Evolutionary conservation across 345 rosid species (phyloP), one percentile per base, ranked within the genome.

Genomic region (Pelargonium nanum): DNA sequence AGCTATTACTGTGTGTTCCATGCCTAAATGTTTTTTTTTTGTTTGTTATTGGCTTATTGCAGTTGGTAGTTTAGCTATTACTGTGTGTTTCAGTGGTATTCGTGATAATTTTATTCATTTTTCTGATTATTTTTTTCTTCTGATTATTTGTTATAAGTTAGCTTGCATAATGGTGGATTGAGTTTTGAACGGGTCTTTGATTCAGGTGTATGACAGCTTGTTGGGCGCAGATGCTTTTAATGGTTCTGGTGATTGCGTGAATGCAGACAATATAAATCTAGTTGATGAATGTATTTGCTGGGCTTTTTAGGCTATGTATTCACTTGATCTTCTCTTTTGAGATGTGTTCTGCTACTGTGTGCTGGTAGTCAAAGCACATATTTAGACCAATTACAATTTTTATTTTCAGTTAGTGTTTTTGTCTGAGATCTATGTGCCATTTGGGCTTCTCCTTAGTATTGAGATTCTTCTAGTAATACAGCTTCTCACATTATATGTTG

Each of bases 131-230:
- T 63, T 1, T 21, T 34, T 32, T 32, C 57, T 58, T 57, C 22
- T 50, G 12, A 30, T 57, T 9, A 8, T 40, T 58, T 20, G 16
- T 53, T 66, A 40, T 68, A n/a, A n/a, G n/a, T n/a, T n/a, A n/a
- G 62, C 65, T 66, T 71, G 64, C 68, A 59, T 60, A 72, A 80
- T 86, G 87, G 82, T 84, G 81, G 72, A 76, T 81, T 83, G 76
- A 78, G 91, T 67, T 86, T 78, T 83, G 78, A 64, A 73, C 83
- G 91, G 77, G 76, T 86, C 76, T 85, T 89, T 89, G 87, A 80
- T 82, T 84, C 96, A 89, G 94, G 96, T 86, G 79, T 83, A 55
- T 86, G 85, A 86, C 86, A 85, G 88, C 90, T 74, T 87, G 74
- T 87, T 87, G 85, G 84, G 71, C 70, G 96, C 81, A 83, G 96